Conservation (phyloP, 2,329 filamentous ascomycete genomes). For the Aspergillus niger region DNA sequence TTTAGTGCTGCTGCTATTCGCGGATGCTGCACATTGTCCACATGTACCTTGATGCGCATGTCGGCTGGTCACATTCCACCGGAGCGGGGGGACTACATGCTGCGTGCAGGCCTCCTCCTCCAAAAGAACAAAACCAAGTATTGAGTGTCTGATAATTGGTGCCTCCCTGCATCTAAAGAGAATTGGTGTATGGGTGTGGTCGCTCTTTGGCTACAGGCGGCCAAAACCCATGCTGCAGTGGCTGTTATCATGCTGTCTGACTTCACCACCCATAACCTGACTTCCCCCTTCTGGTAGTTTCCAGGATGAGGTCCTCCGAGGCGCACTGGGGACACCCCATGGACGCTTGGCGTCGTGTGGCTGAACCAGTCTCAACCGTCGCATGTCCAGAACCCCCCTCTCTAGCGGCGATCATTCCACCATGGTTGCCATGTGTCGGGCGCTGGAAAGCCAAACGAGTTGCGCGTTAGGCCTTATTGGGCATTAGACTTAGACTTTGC, state of each 20-base stretch:
- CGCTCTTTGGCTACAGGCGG: neutral
- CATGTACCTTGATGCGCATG: conserved; percentile 15
- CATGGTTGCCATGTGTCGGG: conserved; percentile 28
- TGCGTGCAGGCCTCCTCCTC: neutral
- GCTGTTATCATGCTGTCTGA: conserved; percentile 14
- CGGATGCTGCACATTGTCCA: conserved; percentile 7
- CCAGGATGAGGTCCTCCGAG: conserved; percentile 6
- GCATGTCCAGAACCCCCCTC: conserved; percentile 18
- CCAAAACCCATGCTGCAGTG: neutral
- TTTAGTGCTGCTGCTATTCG: neutral
- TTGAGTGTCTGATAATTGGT: conserved; percentile 8
- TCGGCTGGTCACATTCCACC: conserved; percentile 20
- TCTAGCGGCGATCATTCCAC: conserved; percentile 30
- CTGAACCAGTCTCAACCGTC: conserved; percentile 19
- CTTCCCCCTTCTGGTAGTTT: conserved; percentile 1
- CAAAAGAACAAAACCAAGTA: neutral
- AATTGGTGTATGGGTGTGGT: neutral
- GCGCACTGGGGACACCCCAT: conserved; percentile 6
- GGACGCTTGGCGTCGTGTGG: conserved; percentile 19
- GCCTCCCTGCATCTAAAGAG: conserved; percentile 9
- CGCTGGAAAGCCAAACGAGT: conserved; percentile 24
- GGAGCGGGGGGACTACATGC: conserved; percentile 9
- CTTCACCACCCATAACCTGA: conserved; percentile 9
- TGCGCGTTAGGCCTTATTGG: conserved; percentile 1
- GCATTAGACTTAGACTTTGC: neutral